Base-by-base conservation (phyloP, 2,329 filamentous ascomycete species). In the Nemania bipapillata region DNA sequence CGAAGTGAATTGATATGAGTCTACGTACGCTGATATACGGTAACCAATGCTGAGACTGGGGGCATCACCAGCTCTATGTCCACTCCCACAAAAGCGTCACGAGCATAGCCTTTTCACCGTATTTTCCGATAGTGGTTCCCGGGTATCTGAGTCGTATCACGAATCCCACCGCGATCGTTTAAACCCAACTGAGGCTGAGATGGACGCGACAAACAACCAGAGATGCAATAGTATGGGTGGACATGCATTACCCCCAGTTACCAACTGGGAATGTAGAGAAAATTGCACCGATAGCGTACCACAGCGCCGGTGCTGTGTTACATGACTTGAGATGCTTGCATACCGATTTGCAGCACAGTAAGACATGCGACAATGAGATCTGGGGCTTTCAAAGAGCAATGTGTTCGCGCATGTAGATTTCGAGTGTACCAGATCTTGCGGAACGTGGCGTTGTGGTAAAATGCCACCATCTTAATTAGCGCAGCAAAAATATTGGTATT, bases 301-400 rank as follows among this genome's bases (percentile, higher is more conserved):
- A 59, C 57, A 49, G 22, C 22, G 12, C 63, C 53, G 40, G 60
- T 63, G 50, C 55, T 32, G 63, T 67, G 20, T 22, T 37, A 63
- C 67, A 49, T 6, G 30, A 53, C 35, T 28, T 35, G 32, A 40
- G 47, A 28, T 42, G 24, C 20, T 35, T 50, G 40, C 55, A 30
- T 40, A 54, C 24, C 30, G 56, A 63, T 61, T 47, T 68, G 45
- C 32, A 67, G 20, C 42, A 62, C 1, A 49, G 53, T 65, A 49
- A 65, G 54, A 67, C 63, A 67, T 37, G 17, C 20, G 22, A 56
- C 50, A 3, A 50, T 22, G n/a, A 28, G 58, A 49, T 70, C 47
- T 12, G 22, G 54, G 12, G 40, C 42, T 30, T 26, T 45, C n/a
- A 28, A 7, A 32, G 24, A 24, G n/a, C 45, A 26, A 9, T 15